Conservation (phyloP, 1,284 basidiomycete genomes). For the Wallemia ichthyophaga region DNA sequence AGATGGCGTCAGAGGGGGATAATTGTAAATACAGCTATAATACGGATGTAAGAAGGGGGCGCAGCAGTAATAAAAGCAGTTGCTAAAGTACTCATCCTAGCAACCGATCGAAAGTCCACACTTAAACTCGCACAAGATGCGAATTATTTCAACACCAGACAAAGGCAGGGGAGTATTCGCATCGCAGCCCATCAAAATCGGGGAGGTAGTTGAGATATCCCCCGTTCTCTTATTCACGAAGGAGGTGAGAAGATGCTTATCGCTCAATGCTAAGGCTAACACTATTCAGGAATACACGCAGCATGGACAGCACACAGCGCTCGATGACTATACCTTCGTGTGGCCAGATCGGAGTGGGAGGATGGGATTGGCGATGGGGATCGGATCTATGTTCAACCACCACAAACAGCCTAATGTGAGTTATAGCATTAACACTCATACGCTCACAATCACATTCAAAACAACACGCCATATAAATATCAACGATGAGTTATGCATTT, state of each 20-base stretch:
- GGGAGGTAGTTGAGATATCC: constrained; percentile 45
- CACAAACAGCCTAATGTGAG: constrained; percentile 37
- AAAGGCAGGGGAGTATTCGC: constrained; percentile 38
- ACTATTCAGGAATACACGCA: constrained; percentile 26
- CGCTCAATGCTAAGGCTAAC: not conserved
- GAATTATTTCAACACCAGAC: constrained; percentile 16
- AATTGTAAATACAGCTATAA: not conserved
- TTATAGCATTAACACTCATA: constrained; percentile 22
- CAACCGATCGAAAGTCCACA: not conserved
- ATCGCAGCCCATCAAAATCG: constrained; percentile 25
- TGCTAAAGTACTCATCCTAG: not conserved
- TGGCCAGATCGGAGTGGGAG: constrained; percentile 33
- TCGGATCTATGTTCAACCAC: constrained; percentile 59
- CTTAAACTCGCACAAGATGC: constrained; percentile 17
- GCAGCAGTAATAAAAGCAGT: too few relatives aligned
- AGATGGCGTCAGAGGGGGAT: too few relatives aligned
- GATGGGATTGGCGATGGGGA: constrained; percentile 60
- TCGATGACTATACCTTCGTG: constrained; percentile 61
- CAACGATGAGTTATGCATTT: constrained; percentile 49
- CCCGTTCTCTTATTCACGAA: constrained; percentile 51
- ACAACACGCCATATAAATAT: constrained; percentile 24
- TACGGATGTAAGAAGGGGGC: not conserved
- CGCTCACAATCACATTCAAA: constrained; percentile 34
- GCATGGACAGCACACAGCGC: constrained; percentile 34
- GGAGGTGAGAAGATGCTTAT: constrained; percentile 18